Evolutionary conservation across 2,329 filamentous ascomycete species (phyloP).

Genomic region (Penicillium sumatraense): DNA sequence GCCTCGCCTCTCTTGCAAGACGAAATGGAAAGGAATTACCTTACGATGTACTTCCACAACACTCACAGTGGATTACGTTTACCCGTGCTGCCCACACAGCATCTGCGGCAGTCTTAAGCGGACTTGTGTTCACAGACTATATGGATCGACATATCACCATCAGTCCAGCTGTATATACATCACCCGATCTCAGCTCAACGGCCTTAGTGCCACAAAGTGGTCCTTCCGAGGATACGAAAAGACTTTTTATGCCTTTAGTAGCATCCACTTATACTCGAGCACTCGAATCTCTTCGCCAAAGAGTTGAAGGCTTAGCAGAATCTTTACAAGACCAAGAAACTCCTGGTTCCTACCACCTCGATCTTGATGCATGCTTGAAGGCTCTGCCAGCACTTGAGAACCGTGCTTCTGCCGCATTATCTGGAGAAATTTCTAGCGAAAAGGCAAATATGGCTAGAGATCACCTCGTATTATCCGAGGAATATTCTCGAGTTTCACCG

Average conservation of each 20-base stretch:
- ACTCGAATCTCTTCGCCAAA: conserved; percentile 11
- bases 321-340: conserved; percentile 1
- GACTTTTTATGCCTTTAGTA: conserved; percentile 22
- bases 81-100: conserved; percentile 43
- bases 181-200: not conserved
- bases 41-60: conserved; percentile 36
- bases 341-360: not conserved
- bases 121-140: not conserved
- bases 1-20: conserved; percentile 32
- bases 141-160: not conserved
- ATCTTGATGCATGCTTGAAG: conserved; percentile 20
- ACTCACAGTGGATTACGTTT: conserved; percentile 45
- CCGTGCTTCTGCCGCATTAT: conserved; percentile 26
- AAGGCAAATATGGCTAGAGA: not conserved
- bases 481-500: conserved; percentile 32
- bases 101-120: conserved; percentile 36
- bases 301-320: conserved; percentile 12
- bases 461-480: not conserved
- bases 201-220: conserved; percentile 18
- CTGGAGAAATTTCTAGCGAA: not conserved
- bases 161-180: conserved; percentile 1
- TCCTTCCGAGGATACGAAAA: conserved; percentile 21
- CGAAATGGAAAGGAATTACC: conserved; percentile 16
- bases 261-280: conserved; percentile 20
- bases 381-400: conserved; percentile 23